Base-by-base conservation (phyloP, 139 green algal species). In the Coelastrella sp. region DNA sequence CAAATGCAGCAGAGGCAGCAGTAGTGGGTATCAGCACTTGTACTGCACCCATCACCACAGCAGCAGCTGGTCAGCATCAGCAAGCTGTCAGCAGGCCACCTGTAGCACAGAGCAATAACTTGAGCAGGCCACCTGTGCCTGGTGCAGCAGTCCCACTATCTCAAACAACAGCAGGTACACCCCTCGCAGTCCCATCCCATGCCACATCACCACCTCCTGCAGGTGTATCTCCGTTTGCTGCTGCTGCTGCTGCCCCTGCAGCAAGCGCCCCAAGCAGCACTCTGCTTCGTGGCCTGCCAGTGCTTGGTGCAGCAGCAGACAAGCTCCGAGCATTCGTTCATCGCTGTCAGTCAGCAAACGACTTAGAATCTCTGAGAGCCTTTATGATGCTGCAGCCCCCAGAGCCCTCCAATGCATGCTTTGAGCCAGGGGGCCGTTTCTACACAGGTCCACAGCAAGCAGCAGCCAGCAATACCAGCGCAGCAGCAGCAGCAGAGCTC, bases 321-420 rank as follows among this genome's bases (percentile, higher is more conserved):
- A 79, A 68, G 48, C 68, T 86, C 37, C 80, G 80, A 8, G 66
- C 66, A 35, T 86, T 80, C 34, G 80, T 86, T 66, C 68, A 79
- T 35, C 80, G 80, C 50, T 86, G 80, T 50, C 80, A 86, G 68
- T 80, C 64, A 34, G 80, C 68, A 3, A 86, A 80, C 38, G 57
- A 86, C 80, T n/a, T 86, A 6, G 80, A 86, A 0, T 30, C 25
- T 11, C 80, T 86, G 13, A 51, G 48, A 4, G 66, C 67, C 2
- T 67, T 57, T 17, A 68, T 86, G 67, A 23, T 82, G 69, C 48
- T 32, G 57, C 69, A 77, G 82, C 82, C 69, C 1, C 53, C 71
- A 38, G 82, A 87, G 82, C 82, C 82, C 9, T 60, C 23, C 35
- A 80, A 86, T 30, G 45, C 68, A 37, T 86, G 81, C 81, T 86